Evolutionary conservation across 2,329 filamentous ascomycete species (phyloP).

Genomic region (Rutstroemia sydowiana): DNA sequence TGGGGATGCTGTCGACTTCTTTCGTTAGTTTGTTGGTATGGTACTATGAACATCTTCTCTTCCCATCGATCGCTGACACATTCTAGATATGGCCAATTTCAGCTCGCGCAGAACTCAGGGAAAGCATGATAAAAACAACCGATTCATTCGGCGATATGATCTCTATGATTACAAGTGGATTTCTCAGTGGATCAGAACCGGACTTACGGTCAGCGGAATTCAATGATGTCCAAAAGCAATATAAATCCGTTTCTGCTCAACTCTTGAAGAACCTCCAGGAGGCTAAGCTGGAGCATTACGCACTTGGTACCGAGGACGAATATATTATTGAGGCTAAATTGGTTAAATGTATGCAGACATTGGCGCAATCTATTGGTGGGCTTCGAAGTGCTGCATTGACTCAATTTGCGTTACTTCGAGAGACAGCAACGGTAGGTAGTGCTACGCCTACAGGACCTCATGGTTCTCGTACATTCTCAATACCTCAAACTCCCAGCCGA

Average conservation of each 20-base stretch:
- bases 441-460: conserved; percentile 13
- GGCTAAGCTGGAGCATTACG: conserved; percentile 82
- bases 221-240: conserved; percentile 51
- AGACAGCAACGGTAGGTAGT: conserved; percentile 33
- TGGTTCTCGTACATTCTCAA: not conserved
- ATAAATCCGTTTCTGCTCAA: conserved; percentile 58
- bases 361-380: conserved; percentile 85
- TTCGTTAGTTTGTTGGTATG: conserved; percentile 67
- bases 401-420: conserved; percentile 77
- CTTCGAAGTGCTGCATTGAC: conserved; percentile 82
- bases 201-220: conserved; percentile 65
- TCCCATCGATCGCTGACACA: not conserved
- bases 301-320: conserved; percentile 69
- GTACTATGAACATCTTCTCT: too few relatives aligned
- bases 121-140: conserved; percentile 67
- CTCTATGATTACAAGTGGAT: conserved; percentile 72
- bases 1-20: conserved; percentile 67
- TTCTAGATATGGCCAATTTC: conserved; percentile 53
- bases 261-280: conserved; percentile 75
- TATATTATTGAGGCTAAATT: conserved; percentile 74
- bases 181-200: conserved; percentile 74
- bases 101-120: conserved; percentile 64
- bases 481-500: not conserved
- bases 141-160: conserved; percentile 74
- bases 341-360: conserved; percentile 74